Evolutionary conservation across 306 rosid species (phyloP).

Genomic region (Corylus avellana): DNA sequence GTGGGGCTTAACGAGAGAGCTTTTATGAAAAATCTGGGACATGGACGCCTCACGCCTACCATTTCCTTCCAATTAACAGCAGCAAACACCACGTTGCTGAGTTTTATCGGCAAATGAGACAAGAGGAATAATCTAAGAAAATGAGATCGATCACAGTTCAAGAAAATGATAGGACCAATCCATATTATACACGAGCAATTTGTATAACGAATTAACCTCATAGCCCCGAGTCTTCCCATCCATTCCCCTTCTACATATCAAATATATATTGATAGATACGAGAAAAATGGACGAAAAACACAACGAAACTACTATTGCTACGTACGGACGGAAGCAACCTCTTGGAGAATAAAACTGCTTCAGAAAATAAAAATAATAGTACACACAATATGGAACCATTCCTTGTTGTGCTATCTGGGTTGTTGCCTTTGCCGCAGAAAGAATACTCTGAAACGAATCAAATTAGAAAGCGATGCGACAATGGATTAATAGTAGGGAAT

Average conservation of each 20-base stretch:
- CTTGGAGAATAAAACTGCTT: neutral
- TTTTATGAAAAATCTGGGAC: too few relatives aligned
- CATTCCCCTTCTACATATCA: neutral
- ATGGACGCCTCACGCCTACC: neutral
- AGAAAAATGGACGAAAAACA: neutral
- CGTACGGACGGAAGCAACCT: conserved; percentile 1
- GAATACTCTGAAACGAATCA: neutral
- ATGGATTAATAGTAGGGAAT: conserved; percentile 15
- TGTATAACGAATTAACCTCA: neutral
- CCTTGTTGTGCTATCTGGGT: neutral
- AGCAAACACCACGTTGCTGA: neutral
- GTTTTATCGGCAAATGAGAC: neutral
- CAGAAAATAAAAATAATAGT: neutral
- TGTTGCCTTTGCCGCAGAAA: neutral
- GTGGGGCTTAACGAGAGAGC: neutral
- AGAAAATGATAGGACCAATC: neutral
- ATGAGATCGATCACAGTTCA: neutral
- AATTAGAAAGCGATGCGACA: neutral
- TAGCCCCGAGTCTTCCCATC: neutral
- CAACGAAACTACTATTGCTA: neutral
- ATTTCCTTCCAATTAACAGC: neutral
- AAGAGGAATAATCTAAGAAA: neutral
- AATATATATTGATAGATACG: neutral
- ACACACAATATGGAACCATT: neutral
- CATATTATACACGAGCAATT: neutral